Conservation (phyloP, 495 filamentous ascomycete genomes). For the Penicillium subrubescens region DNA sequence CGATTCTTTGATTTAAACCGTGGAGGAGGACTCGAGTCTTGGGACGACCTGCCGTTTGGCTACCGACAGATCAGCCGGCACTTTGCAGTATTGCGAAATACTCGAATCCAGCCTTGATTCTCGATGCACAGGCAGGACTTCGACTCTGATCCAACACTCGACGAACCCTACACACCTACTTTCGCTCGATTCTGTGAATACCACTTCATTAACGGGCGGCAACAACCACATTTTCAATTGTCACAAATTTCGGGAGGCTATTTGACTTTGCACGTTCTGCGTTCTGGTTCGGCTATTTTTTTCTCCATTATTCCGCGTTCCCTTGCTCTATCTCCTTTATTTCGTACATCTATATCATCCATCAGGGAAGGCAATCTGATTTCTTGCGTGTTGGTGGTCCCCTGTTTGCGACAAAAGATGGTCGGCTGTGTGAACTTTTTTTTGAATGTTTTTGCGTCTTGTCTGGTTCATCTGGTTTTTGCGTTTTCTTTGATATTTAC, state of each 20-base stretch:
- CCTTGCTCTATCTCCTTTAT: slow-evolving; percentile 31
- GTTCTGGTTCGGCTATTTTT: slow-evolving; percentile 17
- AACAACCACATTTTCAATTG: slow-evolving; percentile 17
- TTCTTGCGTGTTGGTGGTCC: slow-evolving; percentile 21
- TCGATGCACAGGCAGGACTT: background rate
- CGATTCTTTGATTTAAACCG: slow-evolving; percentile 27
- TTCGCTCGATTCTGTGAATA: background rate
- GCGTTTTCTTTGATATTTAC: slow-evolving; percentile 17
- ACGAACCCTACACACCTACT: background rate
- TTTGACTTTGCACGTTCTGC: slow-evolving; percentile 19
- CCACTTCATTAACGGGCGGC: background rate
- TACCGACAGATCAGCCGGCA: background rate
- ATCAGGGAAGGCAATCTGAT: slow-evolving; percentile 29
- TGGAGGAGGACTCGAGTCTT: background rate
- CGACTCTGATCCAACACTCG: background rate
- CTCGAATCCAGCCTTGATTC: background rate
- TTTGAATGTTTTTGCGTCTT: slow-evolving; percentile 6
- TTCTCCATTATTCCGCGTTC: slow-evolving; percentile 3
- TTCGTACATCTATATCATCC: slow-evolving; percentile 29
- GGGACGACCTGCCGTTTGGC: background rate
- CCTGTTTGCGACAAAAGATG: slow-evolving; percentile 27
- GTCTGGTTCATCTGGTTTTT: slow-evolving; percentile 3
- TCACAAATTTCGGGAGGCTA: slow-evolving; percentile 38
- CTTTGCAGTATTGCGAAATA: background rate
- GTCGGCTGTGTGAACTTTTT: slow-evolving; percentile 35